These are phyloP conservation scores for Vaccinium macrocarpon DNA, from an alignment of 148 eudicot genomes.

Conservation along the genomic window DNA sequence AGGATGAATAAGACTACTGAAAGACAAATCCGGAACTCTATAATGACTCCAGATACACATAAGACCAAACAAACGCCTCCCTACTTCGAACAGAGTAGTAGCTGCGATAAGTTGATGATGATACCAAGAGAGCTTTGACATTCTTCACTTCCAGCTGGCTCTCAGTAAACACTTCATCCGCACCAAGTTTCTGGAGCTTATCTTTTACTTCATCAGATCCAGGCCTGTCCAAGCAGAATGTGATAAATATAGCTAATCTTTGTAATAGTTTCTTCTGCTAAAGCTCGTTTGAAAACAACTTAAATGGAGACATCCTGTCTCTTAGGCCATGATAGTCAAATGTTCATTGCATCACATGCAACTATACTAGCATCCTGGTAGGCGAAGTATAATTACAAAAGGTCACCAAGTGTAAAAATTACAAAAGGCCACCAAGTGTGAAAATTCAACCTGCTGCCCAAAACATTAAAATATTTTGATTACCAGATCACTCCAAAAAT, in stretches of 20 bases:
- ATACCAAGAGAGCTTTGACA: conserved; percentile 76
- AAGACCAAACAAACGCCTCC: background rate
- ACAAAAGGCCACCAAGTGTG: background rate
- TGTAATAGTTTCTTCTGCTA: background rate
- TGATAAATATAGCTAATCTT: background rate
- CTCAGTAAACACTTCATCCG: conserved; percentile 78
- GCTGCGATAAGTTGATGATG: background rate
- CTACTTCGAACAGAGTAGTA: background rate
- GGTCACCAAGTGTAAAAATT: background rate
- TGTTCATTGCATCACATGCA: background rate
- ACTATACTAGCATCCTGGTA: background rate
- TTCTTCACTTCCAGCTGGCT: conserved; percentile 77
- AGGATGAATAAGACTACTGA: background rate
- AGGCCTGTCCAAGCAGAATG: conserved; percentile 41
- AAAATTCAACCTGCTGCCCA: background rate
- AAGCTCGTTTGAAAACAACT: background rate
- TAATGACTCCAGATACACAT: background rate
- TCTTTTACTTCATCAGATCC: conserved; percentile 86
- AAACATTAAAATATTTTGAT: background rate
- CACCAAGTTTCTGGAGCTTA: conserved; percentile 76
- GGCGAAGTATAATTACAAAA: background rate
- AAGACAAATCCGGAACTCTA: background rate
- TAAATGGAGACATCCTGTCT: background rate
- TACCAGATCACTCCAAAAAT: background rate
- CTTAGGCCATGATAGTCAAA: background rate